phyloP scores from a whole-genome alignment of 1,284 basidiomycete species.

The Grifola frondosa region DNA sequence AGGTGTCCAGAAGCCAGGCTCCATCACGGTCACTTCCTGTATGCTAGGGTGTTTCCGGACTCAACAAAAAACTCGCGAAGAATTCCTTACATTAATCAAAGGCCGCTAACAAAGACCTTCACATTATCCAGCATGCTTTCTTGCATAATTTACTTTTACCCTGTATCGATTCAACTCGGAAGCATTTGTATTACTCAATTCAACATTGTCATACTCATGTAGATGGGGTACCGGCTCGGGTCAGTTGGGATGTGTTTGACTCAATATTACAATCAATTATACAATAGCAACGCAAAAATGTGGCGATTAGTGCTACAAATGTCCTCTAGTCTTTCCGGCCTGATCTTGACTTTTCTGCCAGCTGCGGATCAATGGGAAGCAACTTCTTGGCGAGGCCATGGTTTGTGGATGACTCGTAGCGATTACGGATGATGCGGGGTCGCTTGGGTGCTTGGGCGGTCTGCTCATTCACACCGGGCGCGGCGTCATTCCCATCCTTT shows the following conservation, averaged over 20 bases:
- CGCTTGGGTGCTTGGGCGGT: conserved; percentile 34
- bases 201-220: conserved; percentile 23
- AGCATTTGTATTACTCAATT: conserved; percentile 24
- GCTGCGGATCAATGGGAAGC: conserved; percentile 59
- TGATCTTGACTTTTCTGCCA: conserved; percentile 50
- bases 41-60: conserved; percentile 99
- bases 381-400: conserved; percentile 54
- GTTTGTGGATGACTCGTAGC: conserved; percentile 33
- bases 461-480: conserved; percentile 25
- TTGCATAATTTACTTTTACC: too few species aligned
- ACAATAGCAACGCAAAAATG: conserved; percentile 21
- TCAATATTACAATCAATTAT: conserved; percentile 17
- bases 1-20: conserved; percentile 97
- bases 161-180: conserved; percentile 26
- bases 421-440: conserved; percentile 41
- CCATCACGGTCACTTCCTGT: conserved; percentile 95
- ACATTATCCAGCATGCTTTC: too few species aligned
- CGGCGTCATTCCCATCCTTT: conserved; percentile 39
- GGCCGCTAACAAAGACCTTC: conserved; percentile 34
- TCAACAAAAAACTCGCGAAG: conserved; percentile 96
- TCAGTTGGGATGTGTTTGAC: not conserved
- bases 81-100: conserved; percentile 84
- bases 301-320: conserved; percentile 24
- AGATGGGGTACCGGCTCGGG: conserved; percentile 3
- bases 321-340: conserved; percentile 46